Conservation (phyloP, 805 yeast genomes). For the Metschnikowia picachoensis region DNA sequence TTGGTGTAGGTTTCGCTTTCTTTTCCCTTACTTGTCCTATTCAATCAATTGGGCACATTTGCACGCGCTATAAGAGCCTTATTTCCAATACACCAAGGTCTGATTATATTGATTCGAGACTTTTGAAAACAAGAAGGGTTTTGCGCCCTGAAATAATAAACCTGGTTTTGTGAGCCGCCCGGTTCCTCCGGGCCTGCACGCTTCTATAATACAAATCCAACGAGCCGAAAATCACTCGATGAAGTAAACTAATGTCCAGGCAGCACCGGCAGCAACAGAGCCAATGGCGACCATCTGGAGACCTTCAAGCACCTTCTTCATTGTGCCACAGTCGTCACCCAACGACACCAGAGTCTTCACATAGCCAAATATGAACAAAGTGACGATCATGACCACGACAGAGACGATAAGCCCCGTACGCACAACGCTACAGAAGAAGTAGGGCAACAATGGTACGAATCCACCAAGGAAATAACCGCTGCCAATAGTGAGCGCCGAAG, state of each 20-base stretch:
- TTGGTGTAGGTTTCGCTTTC: no score
- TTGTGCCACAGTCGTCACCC: slow-evolving; percentile 66
- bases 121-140: neutral
- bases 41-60: no score
- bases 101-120: neutral
- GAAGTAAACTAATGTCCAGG: slow-evolving; percentile 84
- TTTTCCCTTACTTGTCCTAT: no score
- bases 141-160: no score
- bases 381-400: slow-evolving; percentile 75
- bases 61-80: no score
- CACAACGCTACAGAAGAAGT: slow-evolving; percentile 77
- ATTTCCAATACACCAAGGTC: no score
- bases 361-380: slow-evolving; percentile 84
- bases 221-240: slow-evolving; percentile 43
- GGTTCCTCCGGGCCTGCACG: neutral
- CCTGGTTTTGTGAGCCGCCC: no score
- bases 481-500: slow-evolving; percentile 89
- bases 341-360: slow-evolving; percentile 80
- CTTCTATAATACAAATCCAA: slow-evolving; percentile 5
- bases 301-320: slow-evolving; percentile 70
- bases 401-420: slow-evolving; percentile 72
- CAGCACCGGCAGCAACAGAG: slow-evolving; percentile 96
- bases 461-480: slow-evolving; percentile 88
- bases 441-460: slow-evolving; percentile 84
- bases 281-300: slow-evolving; percentile 92